Conservation (phyloP, 2,329 filamentous ascomycete genomes). For the Daldinia sp. region DNA sequence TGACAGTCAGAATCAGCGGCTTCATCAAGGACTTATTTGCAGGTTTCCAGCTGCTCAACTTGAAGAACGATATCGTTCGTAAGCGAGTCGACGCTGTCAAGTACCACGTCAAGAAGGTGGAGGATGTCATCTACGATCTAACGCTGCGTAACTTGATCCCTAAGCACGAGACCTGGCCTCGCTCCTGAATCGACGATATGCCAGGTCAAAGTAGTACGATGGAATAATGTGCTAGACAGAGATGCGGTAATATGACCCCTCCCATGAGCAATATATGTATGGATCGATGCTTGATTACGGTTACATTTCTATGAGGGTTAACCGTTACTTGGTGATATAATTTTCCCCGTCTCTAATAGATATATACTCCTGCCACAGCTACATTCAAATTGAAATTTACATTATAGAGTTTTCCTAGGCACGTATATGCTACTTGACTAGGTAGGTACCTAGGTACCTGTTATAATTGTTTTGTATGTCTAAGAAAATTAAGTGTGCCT, state of each 20-base stretch:
- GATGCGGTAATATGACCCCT: neutral
- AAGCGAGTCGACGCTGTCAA: conserved; percentile 93
- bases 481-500: neutral
- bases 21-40: conserved; percentile 97
- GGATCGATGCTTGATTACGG: neutral
- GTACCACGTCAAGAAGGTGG: conserved; percentile 96
- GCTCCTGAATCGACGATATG: conserved; percentile 11
- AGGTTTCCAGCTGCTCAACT: conserved; percentile 94
- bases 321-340: neutral
- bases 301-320: neutral
- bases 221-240: neutral
- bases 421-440: too few species aligned
- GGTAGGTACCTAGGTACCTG: too few species aligned
- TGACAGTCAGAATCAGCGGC: conserved; percentile 85
- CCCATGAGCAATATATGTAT: neutral
- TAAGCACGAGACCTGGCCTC: conserved; percentile 48
- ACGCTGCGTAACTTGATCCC: conserved; percentile 84
- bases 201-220: neutral
- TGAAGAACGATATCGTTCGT: conserved; percentile 93
- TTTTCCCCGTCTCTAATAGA: neutral
- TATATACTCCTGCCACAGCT: neutral
- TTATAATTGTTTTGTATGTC: too few species aligned
- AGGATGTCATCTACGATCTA: conserved; percentile 97
- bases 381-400: neutral
- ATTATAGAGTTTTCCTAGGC: too few species aligned